Conservation (phyloP, 345 rosid genomes). For the Eucalyptus microcorys region DNA sequence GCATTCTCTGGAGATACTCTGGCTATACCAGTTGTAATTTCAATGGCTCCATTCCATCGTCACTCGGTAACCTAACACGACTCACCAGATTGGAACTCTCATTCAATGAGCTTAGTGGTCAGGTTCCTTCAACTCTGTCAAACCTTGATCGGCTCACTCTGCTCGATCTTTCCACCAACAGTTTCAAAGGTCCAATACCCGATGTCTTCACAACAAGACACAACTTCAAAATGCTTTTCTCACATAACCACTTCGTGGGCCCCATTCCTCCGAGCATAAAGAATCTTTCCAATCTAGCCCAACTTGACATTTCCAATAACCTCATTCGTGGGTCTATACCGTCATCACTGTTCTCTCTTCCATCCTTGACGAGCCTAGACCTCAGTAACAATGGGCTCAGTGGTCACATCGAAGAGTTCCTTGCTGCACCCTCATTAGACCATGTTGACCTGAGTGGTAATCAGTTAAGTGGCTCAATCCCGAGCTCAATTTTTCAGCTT, state of each 20-base stretch:
- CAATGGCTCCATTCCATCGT: constrained; percentile 5
- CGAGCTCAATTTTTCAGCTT: neutral
- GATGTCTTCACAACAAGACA: neutral
- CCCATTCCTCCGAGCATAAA: neutral
- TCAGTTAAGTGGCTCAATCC: constrained; percentile 4
- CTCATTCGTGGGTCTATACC: neutral
- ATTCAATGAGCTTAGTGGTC: neutral
- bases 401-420: neutral
- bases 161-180: neutral
- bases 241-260: neutral
- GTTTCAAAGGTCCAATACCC: neutral
- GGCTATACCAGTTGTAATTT: neutral
- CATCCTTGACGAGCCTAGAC: neutral
- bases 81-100: neutral
- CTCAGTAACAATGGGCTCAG: neutral
- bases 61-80: constrained; percentile 6
- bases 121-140: neutral
- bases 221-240: neutral
- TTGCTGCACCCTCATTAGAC: neutral
- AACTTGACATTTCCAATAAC: neutral
- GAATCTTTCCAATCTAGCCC: neutral
- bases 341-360: neutral
- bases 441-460: neutral
- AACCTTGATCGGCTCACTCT: neutral
- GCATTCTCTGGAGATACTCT: neutral